Percentiles rank a stretch among this genome's conserved stretches.
Conservation (phyloP, 495 filamentous ascomycete genomes). For the Xylaria longipes region DNA sequence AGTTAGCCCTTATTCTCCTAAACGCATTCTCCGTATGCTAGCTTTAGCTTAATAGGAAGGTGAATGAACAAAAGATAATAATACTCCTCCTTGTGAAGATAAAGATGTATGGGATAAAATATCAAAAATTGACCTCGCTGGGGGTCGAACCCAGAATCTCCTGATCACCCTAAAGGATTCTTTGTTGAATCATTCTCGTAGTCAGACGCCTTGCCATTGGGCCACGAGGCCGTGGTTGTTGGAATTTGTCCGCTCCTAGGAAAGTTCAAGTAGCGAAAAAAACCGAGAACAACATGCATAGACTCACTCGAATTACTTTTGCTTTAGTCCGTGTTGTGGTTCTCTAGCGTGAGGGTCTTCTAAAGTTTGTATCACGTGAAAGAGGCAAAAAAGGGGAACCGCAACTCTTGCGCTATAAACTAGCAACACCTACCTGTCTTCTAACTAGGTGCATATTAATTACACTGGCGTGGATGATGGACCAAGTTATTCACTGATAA, state of each 20-base stretch:
- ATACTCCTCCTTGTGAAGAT: background rate
- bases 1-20: background rate
- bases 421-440: background rate
- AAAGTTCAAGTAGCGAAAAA: background rate
- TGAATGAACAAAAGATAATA: background rate
- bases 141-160: constrained; percentile 23
- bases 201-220: constrained; percentile 23
- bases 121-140: constrained; percentile 10
- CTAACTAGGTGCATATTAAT: no score
- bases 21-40: no score
- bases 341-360: background rate
- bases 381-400: background rate
- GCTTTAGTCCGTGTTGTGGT: background rate
- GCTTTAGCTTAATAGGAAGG: background rate
- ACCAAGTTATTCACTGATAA: background rate
- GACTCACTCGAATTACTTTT: background rate
- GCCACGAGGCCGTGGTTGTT: constrained; percentile 9
- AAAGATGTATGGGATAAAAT: background rate
- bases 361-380: background rate
- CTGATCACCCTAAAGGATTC: background rate
- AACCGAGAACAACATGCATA: no score
- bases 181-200: background rate
- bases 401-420: background rate
- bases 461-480: background rate
- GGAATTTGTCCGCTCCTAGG: background rate